Evolutionary conservation across 2,329 filamentous ascomycete genomes (phyloP).

Genomic region (Aspergillus sp.): DNA sequence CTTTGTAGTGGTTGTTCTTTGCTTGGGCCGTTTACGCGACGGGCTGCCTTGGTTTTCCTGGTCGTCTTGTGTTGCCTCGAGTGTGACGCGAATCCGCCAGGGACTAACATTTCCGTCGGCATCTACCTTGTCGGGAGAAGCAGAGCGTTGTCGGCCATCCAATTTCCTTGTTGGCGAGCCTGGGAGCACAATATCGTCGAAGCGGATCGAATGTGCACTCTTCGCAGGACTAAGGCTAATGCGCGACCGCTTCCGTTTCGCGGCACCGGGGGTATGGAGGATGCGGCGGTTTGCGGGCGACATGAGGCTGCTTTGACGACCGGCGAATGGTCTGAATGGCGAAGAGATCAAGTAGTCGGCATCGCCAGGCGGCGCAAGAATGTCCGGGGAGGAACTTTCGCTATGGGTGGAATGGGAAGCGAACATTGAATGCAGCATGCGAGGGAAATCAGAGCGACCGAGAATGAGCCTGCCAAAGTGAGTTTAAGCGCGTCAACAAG

Average conservation of each 20-base stretch:
- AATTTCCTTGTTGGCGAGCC: constrained; percentile 36
- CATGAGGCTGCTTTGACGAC: constrained; percentile 38
- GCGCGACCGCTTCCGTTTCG: constrained; percentile 32
- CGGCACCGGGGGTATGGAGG: constrained; percentile 31
- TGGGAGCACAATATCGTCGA: constrained; percentile 44
- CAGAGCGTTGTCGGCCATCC: constrained; percentile 27
- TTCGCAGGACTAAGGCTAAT: constrained; percentile 36
- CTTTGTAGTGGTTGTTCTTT: constrained; percentile 39
- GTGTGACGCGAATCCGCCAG: constrained; percentile 49
- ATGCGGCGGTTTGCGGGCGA: constrained; percentile 35
- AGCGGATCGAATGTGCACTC: constrained; percentile 41
- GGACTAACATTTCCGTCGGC: constrained; percentile 45
- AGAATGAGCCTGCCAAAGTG: background rate
- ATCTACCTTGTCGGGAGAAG: constrained; percentile 40
- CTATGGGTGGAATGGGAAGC: constrained; percentile 28
- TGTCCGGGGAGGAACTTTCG: constrained; percentile 43
- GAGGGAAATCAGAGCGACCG: constrained; percentile 11
- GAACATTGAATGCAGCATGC: constrained; percentile 30
- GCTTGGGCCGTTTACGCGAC: constrained; percentile 31
- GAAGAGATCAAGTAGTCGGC: constrained; percentile 44
- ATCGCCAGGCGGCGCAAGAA: constrained; percentile 43
- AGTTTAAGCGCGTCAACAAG: constrained; percentile 4
- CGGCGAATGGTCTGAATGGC: constrained; percentile 38
- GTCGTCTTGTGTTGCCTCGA: constrained; percentile 48
- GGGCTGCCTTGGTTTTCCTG: constrained; percentile 29